Evolutionary conservation across 2,329 filamentous ascomycete species (phyloP), one percentile per base, ranked within the genome.

Genomic region (Samsoniella hepiali): DNA sequence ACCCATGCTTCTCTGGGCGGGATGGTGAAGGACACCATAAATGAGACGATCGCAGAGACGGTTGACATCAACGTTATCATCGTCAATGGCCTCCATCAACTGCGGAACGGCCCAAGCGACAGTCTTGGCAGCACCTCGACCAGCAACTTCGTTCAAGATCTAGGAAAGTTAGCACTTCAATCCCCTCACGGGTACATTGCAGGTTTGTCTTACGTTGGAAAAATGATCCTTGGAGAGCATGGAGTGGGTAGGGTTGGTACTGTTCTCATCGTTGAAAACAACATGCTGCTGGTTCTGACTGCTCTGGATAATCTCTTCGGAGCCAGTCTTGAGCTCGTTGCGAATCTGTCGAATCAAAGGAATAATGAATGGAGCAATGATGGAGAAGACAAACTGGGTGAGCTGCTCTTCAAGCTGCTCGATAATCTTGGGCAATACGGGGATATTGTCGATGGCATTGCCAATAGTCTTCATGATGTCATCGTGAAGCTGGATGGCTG

Each of bases 201-300:
- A n/a, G 44, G 38, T 15, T 22, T 6, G n/a, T n/a, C 57, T 40
- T 74, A 89, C 81, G 72, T 96, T 96, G 67, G 89, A 91, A 75
- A 97, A 97, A 77, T 97, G 93, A 71, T 97, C 93, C 79, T 97
- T 93, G 68, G 89, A 91, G 36, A 94, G 81, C 82, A 93, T 89
- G 3, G 89, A 92, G 79, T 97, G 93, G 1, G 93, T 97, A 0
- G 93, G 94, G 71, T 97, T 89, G 27, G 86, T 87, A 66, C 80
- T 90, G 58, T 84, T 66, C 71, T 96, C 89, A 68, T 97, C 88
- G 51, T 90, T 78, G 76, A 97, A 97, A 57, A 97, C 92, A 68
- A 96, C 84, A 71, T 90, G 87, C 78, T 97, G 93, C 79, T 96
- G 89, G 59, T 89, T 85, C 74, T 89, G 84, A 74, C 91, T 94